phyloP scores from a whole-genome alignment of 345 rosid genomes.

The Linum trigynum region DNA sequence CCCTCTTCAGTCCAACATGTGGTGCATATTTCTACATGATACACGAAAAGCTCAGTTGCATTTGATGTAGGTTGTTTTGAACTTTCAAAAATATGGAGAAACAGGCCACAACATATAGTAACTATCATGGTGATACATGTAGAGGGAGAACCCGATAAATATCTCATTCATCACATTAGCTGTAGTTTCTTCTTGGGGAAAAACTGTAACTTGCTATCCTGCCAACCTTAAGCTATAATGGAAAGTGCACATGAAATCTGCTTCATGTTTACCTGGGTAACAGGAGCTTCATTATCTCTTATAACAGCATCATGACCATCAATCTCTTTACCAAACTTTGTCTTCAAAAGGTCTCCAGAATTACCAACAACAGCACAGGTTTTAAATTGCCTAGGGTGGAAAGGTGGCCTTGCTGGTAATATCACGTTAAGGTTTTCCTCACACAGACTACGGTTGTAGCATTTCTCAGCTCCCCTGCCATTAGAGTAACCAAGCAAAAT shows the following conservation, averaged over 20 bases:
- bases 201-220: neutral
- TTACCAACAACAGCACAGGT: slow-evolving; percentile 94
- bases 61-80: neutral
- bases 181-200: neutral
- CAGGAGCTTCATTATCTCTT: slow-evolving; percentile 96
- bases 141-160: neutral
- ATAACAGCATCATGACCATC: slow-evolving; percentile 91
- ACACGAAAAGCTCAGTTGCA: slow-evolving; percentile 16
- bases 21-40: slow-evolving; percentile 67
- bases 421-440: slow-evolving; percentile 79
- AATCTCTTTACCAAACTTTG: slow-evolving; percentile 79
- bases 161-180: neutral
- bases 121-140: neutral
- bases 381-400: slow-evolving; percentile 65
- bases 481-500: slow-evolving; percentile 8
- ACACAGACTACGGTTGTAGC: slow-evolving; percentile 72
- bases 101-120: neutral
- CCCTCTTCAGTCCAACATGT: slow-evolving; percentile 85
- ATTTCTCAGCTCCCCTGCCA: slow-evolving; percentile 75
- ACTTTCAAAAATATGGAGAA: neutral
- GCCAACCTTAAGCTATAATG: neutral
- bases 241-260: neutral
- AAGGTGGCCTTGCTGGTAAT: slow-evolving; percentile 84
- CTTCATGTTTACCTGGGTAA: slow-evolving; percentile 46
- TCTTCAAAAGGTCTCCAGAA: slow-evolving; percentile 86